A percentile compares a stretch with the other conserved stretches of the same genome.
Conservation (phyloP, 495 filamentous ascomycete genomes). For the Xylaria telfairii region DNA sequence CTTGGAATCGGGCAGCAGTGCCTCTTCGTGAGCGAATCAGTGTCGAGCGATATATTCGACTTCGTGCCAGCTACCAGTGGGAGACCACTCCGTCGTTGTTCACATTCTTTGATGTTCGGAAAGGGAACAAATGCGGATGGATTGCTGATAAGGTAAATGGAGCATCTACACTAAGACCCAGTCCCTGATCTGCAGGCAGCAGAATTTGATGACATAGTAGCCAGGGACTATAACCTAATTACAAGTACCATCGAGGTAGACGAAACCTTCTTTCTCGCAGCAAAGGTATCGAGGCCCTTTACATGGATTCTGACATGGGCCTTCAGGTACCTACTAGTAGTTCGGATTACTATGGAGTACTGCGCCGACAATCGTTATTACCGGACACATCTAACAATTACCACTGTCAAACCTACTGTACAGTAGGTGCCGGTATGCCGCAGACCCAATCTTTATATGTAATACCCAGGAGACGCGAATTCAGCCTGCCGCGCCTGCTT, state of each 20-base stretch:
- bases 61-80: neutral
- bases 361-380: slow-evolving; percentile 19
- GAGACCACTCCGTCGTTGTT: neutral
- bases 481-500: neutral
- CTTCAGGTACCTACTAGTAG: neutral
- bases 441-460: neutral
- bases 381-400: neutral
- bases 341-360: neutral
- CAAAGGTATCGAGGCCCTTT: slow-evolving; percentile 1
- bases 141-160: neutral
- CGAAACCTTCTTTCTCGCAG: slow-evolving; percentile 16
- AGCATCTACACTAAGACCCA: neutral
- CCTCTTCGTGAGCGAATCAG: neutral
- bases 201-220: neutral
- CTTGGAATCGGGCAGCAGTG: neutral
- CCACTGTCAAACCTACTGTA: too few relatives aligned
- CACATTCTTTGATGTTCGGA: slow-evolving; percentile 6
- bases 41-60: neutral
- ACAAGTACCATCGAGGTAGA: slow-evolving; percentile 15
- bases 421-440: slow-evolving; percentile 2
- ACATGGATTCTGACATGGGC: neutral
- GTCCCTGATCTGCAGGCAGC: slow-evolving; percentile 13
- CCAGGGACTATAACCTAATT: slow-evolving; percentile 18
- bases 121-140: slow-evolving; percentile 1
- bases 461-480: neutral